phyloP scores from a whole-genome alignment of 208 protist species.

The Trypanosoma avium region DNA sequence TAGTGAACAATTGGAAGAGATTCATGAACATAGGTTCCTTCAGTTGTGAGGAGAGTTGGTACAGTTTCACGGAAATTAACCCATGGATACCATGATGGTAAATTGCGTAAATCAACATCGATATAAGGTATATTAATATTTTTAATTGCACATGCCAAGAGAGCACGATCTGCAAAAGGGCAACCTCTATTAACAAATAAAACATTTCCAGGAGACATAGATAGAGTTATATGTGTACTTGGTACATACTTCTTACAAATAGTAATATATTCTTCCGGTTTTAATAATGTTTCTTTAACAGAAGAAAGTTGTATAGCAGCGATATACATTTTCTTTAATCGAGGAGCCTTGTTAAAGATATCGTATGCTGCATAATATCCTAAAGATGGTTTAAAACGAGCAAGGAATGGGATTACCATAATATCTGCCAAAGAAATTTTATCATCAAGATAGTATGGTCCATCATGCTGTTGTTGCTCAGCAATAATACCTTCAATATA shows the following conservation, averaged over 20 bases:
- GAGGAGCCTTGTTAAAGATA: constrained; percentile 63
- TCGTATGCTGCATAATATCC: constrained; percentile 69
- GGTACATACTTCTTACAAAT: constrained; percentile 37
- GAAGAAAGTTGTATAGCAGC: constrained; percentile 50
- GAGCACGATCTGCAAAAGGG: constrained; percentile 62
- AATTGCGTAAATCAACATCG: constrained; percentile 45
- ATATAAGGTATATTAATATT: constrained; percentile 36
- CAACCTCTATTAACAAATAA: constrained; percentile 54
- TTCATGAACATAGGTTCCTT: constrained; percentile 64
- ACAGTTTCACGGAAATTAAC: constrained; percentile 72
- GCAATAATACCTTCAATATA: constrained; percentile 69
- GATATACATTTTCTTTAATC: constrained; percentile 52
- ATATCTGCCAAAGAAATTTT: constrained; percentile 77
- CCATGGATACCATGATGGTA: constrained; percentile 59
- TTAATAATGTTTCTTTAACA: constrained; percentile 41
- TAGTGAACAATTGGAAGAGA: constrained; percentile 62
- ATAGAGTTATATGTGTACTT: constrained; percentile 30
- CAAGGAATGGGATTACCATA: constrained; percentile 70
- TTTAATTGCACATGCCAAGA: constrained; percentile 51
- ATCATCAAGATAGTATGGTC: constrained; percentile 70
- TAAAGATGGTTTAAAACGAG: constrained; percentile 48
- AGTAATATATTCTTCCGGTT: constrained; percentile 34
- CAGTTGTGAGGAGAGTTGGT: constrained; percentile 49
- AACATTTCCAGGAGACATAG: constrained; percentile 36
- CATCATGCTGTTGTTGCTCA: constrained; percentile 40